Percentiles rank a stretch among this genome's conserved stretches.
phyloP scores from a whole-genome alignment of 2,329 filamentous ascomycete species.

The Neopestalotiopsis rosae region DNA sequence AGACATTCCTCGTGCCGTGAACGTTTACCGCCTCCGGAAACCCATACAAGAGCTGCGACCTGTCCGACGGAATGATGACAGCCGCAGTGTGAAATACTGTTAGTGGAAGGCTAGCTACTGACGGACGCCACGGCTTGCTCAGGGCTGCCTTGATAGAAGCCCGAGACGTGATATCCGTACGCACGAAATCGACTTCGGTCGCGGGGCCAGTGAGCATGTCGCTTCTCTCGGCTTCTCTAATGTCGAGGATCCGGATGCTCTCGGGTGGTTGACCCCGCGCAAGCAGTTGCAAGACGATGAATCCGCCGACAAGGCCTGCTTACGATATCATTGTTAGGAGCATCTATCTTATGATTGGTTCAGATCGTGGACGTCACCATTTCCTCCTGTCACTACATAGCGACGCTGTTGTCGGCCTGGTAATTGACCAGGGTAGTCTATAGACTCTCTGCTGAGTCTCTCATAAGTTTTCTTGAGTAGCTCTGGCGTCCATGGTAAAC shows the following conservation, averaged over 20 bases:
- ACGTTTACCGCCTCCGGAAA: constrained; percentile 50
- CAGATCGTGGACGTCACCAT: constrained; percentile 36
- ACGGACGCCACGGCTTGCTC: constrained; percentile 45
- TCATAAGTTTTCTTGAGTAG: constrained; percentile 41
- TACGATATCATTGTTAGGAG: background rate
- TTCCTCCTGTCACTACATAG: constrained; percentile 52
- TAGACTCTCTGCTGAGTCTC: constrained; percentile 39
- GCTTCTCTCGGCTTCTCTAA: constrained; percentile 43
- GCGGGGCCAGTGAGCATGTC: constrained; percentile 44
- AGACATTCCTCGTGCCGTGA: constrained; percentile 49
- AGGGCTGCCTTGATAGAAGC: constrained; percentile 46
- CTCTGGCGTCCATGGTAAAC: constrained; percentile 42
- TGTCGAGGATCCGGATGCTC: constrained; percentile 54
- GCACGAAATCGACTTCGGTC: constrained; percentile 42
- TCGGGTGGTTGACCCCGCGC: constrained; percentile 50
- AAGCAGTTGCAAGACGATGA: constrained; percentile 54
- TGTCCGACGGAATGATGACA: constrained; percentile 49
- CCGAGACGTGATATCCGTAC: constrained; percentile 50
- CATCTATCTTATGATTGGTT: background rate
- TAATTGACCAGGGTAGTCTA: constrained; percentile 44
- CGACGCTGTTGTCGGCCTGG: constrained; percentile 46
- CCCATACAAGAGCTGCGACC: constrained; percentile 43
- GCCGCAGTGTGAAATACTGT: constrained; percentile 58
- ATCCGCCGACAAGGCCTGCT: constrained; percentile 45
- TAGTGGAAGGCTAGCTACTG: constrained; percentile 45